Evolutionary conservation across 2,329 filamentous ascomycete species (phyloP), one percentile per base, ranked within the genome.

Genomic region (Ophiostoma ulmi): DNA sequence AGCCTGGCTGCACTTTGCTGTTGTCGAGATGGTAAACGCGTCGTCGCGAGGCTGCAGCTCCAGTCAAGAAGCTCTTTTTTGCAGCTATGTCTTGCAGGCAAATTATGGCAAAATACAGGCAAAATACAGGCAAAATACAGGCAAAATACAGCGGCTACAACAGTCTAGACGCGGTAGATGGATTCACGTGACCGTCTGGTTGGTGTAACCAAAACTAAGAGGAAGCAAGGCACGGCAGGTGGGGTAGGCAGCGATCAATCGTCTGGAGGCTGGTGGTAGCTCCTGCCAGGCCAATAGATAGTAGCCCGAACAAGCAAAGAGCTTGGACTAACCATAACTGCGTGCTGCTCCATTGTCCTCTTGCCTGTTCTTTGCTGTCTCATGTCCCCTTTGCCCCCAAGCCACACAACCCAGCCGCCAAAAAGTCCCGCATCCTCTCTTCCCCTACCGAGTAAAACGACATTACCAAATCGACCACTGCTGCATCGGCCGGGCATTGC

Each of bases 401-500:
- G 70, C 70, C 67, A 69, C 52, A 68, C n/a, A 58, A 58, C 52
- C 52, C 52, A 31, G 39, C 38, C 26, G 22, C 39, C 70, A 61
- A 61, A 71, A 71, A 70, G 70, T 71, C 68, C 70, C 70, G 70
- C 70, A 71, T 68, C 44, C 38, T 44, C 65, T 48, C 31, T 20
- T 64, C 65, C 38, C 38, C 65, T 17, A 41, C 26, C 64, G 17
- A 68, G 26, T 48, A 58, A 58, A 68, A 22, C 67, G 67, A 68
- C 48, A 38, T 39, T 48, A 67, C 35, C 55, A 26, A 39, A 31
- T 22, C 52, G 35, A 69, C 64, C 64, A 38, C 39, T 39, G 48
- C 64, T 61, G 65, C 65, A 68, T 55, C 68, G 70, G 68, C 68
- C 65, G 52, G 52, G 52, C 58, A 64, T 58, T 69, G n/a, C 52